Conservation (phyloP, 352 stramenopile genomes). For the Phytopythium kandeliae region DNA sequence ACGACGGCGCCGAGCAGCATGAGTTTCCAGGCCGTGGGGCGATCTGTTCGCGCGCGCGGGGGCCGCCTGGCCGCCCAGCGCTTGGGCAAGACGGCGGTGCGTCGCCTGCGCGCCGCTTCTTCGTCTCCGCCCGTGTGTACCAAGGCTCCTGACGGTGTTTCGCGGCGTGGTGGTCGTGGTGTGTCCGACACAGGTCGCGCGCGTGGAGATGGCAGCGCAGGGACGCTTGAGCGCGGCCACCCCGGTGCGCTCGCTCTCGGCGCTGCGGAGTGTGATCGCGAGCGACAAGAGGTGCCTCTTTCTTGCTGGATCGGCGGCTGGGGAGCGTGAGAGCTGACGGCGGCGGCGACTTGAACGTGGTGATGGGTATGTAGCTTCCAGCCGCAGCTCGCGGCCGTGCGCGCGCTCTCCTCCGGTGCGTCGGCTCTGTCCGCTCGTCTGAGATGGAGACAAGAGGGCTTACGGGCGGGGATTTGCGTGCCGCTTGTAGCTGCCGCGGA, state of each 20-base stretch:
- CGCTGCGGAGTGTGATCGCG: slow-evolving; percentile 14
- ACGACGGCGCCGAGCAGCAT: slow-evolving; percentile 19
- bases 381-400: slow-evolving; percentile 17
- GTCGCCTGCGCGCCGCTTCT: background rate
- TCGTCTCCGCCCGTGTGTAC: background rate
- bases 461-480: background rate
- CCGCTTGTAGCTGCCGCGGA: slow-evolving; percentile 25
- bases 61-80: slow-evolving; percentile 24
- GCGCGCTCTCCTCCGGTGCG: slow-evolving; percentile 49
- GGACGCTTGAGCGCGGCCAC: slow-evolving; percentile 6
- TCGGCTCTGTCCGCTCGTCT: background rate
- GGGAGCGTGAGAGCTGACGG: slow-evolving; percentile 1
- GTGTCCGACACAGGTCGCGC: background rate
- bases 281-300: slow-evolving; percentile 17
- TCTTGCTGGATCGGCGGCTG: background rate
- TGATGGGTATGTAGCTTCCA: slow-evolving; percentile 13
- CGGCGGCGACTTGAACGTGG: background rate
- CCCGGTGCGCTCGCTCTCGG: slow-evolving; percentile 19
- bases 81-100: slow-evolving; percentile 14
- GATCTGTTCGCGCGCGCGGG: slow-evolving; percentile 29
- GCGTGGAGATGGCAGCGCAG: slow-evolving; percentile 10
- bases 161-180: background rate
- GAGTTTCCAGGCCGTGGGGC: slow-evolving; percentile 46
- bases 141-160: background rate
- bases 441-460: background rate